Conservation (phyloP, 768 basidiomycete species). For the Antrodiella citrinella region DNA sequence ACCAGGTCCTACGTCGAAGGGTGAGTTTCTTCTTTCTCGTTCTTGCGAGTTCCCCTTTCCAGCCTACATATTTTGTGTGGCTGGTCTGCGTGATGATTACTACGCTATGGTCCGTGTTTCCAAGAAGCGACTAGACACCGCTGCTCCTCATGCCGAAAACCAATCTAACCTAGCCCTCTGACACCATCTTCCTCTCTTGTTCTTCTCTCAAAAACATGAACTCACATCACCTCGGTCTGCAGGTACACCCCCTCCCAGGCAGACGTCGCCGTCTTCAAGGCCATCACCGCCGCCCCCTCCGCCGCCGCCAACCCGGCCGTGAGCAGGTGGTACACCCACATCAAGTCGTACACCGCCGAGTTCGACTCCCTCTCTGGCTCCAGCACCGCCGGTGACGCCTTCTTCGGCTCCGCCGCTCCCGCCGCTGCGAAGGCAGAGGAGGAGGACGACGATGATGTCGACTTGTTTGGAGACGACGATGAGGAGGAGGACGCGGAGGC, state of each 20-base stretch:
- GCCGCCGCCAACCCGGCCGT: conserved; percentile 62
- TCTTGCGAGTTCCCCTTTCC: conserved; percentile 1
- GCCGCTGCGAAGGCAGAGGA: conserved; percentile 27
- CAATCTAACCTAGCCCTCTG: conserved; percentile 65
- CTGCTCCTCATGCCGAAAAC: conserved; percentile 69
- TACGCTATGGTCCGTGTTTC: conserved; percentile 96
- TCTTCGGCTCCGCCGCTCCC: conserved; percentile 47
- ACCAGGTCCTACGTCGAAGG: conserved; percentile 88
- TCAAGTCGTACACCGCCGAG: conserved; percentile 78
- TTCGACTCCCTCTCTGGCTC: conserved; percentile 75
- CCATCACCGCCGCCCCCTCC: conserved; percentile 59
- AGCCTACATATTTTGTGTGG: conserved; percentile 8
- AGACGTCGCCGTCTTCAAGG: conserved; percentile 87
- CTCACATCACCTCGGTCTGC: conserved; percentile 9
- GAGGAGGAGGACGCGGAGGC: conserved; percentile 40
- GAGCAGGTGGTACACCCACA: conserved; percentile 92
- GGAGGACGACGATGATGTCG: conserved; percentile 37
- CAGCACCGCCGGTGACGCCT: conserved; percentile 71
- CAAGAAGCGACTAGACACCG: conserved; percentile 92
- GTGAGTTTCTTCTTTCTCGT: conserved; percentile 52
- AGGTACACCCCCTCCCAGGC: conserved; percentile 92
- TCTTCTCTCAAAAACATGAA: conserved; percentile 2
- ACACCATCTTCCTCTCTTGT: conserved; percentile 21
- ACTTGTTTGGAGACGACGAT: conserved; percentile 74
- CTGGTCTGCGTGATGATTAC: conserved; percentile 50